Evolutionary conservation across 2,329 filamentous ascomycete genomes (phyloP), one percentile per base, ranked within the genome.

Genomic region (Talaromyces albobiverticillius): DNA sequence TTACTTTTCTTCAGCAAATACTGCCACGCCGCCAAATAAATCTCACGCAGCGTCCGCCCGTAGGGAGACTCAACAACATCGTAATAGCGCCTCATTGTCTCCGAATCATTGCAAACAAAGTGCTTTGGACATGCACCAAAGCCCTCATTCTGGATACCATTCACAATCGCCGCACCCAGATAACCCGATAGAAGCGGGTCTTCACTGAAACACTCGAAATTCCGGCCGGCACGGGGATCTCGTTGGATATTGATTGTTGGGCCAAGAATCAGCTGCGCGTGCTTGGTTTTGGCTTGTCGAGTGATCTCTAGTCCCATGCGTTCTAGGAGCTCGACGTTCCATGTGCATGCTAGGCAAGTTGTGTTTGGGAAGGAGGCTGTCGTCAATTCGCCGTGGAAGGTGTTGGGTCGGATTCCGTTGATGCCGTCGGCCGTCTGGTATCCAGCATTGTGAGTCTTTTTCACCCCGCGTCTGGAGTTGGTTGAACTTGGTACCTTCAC

Each of bases 121-220:
- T 77, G 89, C 75, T 94, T 94, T 34, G 29, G 84, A 0, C 88
- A 89, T 10, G 89, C 88, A 5, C 85, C 84, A 36, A 94, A 80
- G 1, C 87, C 85, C 57, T 83, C 85, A 23, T 85, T 84, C 65
- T 94, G 89, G 53, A 88, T 75, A 10, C 87, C 88, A 43, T 82
- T 83, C 64, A 89, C 85, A 59, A 89, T 88, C 55, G 87, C 81
- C 1, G 86, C 82, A 10, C 87, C 86, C 57, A 91, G 74, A 58
- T 85, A 87, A 23, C 88, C 88, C 0, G 88, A 89, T 4, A 94
- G 78, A 11, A 86, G 80, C 0, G 89, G 89, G 60, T 94, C 90
- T 68, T 94, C 89, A 0, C 87, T 90, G 67, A 90, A 94, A 0
- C 88, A 90, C 71, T 94, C 90, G 61, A 93, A 94, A 59, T 90